Base-by-base conservation (phyloP, 495 filamentous ascomycete species). In the Jackrogersella minutella region DNA sequence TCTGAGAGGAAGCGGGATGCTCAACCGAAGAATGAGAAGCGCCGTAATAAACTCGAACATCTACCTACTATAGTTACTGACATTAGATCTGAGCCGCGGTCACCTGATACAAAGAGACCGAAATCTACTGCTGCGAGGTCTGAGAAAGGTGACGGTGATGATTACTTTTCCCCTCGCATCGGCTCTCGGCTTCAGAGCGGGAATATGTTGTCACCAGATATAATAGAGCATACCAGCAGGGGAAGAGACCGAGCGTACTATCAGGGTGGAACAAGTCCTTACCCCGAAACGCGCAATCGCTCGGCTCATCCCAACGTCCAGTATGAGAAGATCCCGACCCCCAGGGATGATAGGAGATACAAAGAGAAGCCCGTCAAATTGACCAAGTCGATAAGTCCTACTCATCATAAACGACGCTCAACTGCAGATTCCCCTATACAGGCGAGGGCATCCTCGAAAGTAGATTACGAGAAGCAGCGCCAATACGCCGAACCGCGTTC, bases 181-280 rank as follows among this genome's bases (percentile, higher is more conserved):
- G 62, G 58, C 55, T 69, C 64, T 14, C 68, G 69, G 3, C 30
- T 53, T 21, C 63, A 62, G 31, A 37, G 58, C 16, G 71, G 58
- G 19, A 57, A 24, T 16, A 56, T 49, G 34, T 21, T 71, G 1
- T 62, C 73, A 2, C 73, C 73, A 21, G 71, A 78, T 21, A 55
- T 77, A 8, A 75, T 79, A 58, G 76, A 75, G 54, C 69, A 80
- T 9, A 63, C 66, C 0, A 69, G 73, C 2, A 69, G 72, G 14
- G 73, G 76, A 14, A 76, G 79, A 4, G 79, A 80, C n/a, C 69
- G 78, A 14, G 66, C 72, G 1, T 81, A 81, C 37, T 76, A 76
- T 44, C 74, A 77, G 55, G 69, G 69, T 21, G 72, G 66, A 39
- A 30, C 63, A 56, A 65, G 58, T 16, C 36, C 72, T 31, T 55